These are phyloP conservation scores for Phlebiopsis flavidoalba DNA, from an alignment of 768 basidiomycete genomes.

Conservation along the genomic window DNA sequence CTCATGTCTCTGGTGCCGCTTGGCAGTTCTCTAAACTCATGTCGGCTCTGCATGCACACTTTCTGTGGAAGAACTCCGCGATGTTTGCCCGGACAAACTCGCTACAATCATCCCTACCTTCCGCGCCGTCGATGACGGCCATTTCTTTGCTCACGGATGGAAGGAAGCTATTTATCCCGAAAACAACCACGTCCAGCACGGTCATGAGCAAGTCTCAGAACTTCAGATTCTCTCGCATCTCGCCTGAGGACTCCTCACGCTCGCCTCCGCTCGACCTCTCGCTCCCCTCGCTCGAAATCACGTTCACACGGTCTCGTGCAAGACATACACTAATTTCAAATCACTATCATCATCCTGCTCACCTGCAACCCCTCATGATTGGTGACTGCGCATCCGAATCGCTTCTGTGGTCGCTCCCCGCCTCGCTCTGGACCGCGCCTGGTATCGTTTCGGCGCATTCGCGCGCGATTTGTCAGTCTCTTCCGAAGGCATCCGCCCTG, in stretches of 20 bases:
- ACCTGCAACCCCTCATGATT: conserved; percentile 65
- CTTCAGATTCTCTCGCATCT: conserved; percentile 25
- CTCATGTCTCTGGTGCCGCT: conserved; percentile 54
- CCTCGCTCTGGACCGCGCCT: conserved; percentile 57
- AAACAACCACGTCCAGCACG: conserved; percentile 22
- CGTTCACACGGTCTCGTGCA: conserved; percentile 23
- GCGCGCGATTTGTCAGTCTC: conserved; percentile 70
- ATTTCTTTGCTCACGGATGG: conserved; percentile 64
- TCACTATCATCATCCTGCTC: conserved; percentile 9
- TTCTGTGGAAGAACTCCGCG: conserved; percentile 59
- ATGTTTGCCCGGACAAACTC: conserved; percentile 53
- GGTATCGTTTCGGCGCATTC: conserved; percentile 55
- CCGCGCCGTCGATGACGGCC: conserved; percentile 62
- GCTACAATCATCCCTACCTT: conserved; percentile 37
- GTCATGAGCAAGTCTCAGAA: conserved; percentile 25
- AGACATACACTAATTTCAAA: conserved; percentile 2
- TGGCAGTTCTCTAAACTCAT: conserved; percentile 65
- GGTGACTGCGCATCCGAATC: conserved; percentile 68
- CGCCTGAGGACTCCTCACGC: conserved; percentile 9
- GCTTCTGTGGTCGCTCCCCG: conserved; percentile 54
- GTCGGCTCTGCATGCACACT: conserved; percentile 46
- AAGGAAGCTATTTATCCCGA: conserved; percentile 39
- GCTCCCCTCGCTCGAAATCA: conserved; percentile 16
- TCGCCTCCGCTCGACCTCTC: conserved; percentile 10
- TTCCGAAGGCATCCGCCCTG: conserved; percentile 54